Conservation (phyloP, 2,329 filamentous ascomycete species). For the Fusarium sp. region DNA sequence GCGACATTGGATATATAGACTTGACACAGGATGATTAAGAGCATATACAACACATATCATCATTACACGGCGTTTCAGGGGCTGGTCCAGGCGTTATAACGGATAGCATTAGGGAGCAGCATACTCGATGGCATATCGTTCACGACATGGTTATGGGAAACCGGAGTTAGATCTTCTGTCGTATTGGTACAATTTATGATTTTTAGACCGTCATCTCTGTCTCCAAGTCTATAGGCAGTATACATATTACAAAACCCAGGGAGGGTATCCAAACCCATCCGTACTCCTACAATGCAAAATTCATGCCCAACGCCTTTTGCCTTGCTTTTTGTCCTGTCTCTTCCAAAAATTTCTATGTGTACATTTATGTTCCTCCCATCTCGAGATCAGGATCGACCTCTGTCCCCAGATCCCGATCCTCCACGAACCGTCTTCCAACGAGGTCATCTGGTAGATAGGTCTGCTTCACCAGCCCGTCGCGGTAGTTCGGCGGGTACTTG, state of each 20-base stretch:
- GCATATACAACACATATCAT: conserved; percentile 4
- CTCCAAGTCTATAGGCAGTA: conserved; percentile 8
- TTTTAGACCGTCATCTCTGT: conserved; percentile 20
- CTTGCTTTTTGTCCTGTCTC: conserved; percentile 4
- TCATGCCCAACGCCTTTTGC: conserved; percentile 21
- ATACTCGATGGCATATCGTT: conserved; percentile 6
- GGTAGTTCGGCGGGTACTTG: conserved; percentile 95
- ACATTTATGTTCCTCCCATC: conserved; percentile 47
- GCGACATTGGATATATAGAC: conserved; percentile 51
- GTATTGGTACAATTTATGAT: conserved; percentile 14
- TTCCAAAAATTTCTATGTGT: neutral
- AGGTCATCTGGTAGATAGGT: conserved; percentile 89
- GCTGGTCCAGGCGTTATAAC: conserved; percentile 24
- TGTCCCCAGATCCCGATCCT: conserved; percentile 81
- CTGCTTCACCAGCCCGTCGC: conserved; percentile 83
- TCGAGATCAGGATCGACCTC: conserved; percentile 77
- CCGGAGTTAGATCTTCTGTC: neutral
- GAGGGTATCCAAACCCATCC: conserved; percentile 16
- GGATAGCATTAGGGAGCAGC: conserved; percentile 4
- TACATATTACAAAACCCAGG: conserved; percentile 15
- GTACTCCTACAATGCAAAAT: conserved; percentile 25
- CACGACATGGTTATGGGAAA: conserved; percentile 1
- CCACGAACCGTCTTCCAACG: conserved; percentile 77
- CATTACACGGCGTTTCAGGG: conserved; percentile 7
- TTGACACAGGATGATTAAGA: conserved; percentile 47